Conservation (phyloP, 2,329 filamentous ascomycete genomes). For the Colletotrichum chlorophyti region DNA sequence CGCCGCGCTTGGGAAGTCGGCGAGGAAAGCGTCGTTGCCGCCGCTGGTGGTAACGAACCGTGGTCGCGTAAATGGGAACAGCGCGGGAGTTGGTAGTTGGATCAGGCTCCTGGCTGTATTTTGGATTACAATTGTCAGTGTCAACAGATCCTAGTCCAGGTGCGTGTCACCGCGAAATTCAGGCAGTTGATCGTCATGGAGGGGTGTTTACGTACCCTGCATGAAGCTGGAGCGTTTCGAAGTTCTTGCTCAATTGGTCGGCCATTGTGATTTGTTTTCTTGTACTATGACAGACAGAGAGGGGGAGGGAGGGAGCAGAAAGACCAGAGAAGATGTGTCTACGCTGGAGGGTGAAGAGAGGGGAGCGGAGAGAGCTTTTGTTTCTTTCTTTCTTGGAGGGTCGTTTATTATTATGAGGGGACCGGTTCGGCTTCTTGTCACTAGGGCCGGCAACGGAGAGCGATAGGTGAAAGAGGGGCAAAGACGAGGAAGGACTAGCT, state of each 20-base stretch:
- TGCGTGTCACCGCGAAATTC: too few species aligned
- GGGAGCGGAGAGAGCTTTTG: too few species aligned
- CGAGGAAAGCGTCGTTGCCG: background rate
- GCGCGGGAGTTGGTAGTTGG: conserved; percentile 84
- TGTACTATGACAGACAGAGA: conserved; percentile 35
- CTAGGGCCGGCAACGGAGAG: conserved; percentile 25
- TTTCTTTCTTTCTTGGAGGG: background rate
- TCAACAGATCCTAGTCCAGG: too few species aligned
- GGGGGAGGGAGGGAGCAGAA: background rate
- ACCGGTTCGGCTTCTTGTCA: too few species aligned
- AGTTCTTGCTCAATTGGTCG: conserved; percentile 63
- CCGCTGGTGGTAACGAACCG: conserved; percentile 41
- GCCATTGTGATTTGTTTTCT: conserved; percentile 42
- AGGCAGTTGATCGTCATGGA: too few species aligned
- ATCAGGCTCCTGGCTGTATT: conserved; percentile 77
- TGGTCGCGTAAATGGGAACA: conserved; percentile 94
- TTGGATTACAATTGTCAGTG: conserved; percentile 10
- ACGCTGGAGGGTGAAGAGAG: too few species aligned
- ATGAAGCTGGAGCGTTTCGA: conserved; percentile 87
- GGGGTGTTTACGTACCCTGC: conserved; percentile 67
- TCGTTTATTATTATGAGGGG: too few species aligned
- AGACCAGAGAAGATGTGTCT: too few species aligned
- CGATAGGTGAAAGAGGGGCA: conserved; percentile 1
- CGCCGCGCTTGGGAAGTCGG: background rate
- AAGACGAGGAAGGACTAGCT: conserved; percentile 2